Evolutionary conservation across 2,329 filamentous ascomycete genomes (phyloP).

Genomic region (Fusarium brachygibbosum): DNA sequence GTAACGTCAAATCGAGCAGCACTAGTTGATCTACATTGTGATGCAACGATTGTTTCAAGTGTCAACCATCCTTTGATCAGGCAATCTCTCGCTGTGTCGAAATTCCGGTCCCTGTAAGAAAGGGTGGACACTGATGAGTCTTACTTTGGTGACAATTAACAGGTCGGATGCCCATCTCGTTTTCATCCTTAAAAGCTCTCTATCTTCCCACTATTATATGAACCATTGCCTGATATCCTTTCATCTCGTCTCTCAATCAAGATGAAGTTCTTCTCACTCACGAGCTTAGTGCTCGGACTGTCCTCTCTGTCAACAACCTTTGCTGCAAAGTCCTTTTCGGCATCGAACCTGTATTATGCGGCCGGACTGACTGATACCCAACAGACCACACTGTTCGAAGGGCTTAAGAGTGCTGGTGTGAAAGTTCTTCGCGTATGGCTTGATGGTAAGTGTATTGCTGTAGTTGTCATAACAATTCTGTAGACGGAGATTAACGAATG

Average conservation of each 20-base stretch:
- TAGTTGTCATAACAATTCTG: rapidly evolving
- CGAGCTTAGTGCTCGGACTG: not conserved
- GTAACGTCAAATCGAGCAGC: too few species aligned
- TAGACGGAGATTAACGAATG: not conserved
- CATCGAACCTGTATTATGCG: conserved; percentile 28
- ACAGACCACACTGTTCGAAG: not conserved
- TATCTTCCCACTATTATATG: too few species aligned
- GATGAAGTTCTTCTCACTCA: conserved; percentile 1
- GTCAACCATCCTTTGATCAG: too few species aligned
- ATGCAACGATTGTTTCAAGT: not conserved
- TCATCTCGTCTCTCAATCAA: not conserved
- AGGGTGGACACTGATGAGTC: not conserved
- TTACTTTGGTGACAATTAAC: too few species aligned
- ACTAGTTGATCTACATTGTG: not conserved
- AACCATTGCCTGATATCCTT: too few species aligned
- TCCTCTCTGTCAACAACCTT: not conserved
- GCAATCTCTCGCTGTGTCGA: not conserved
- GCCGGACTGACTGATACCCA: conserved; percentile 17
- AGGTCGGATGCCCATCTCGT: too few species aligned
- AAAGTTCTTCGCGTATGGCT: conserved; percentile 27
- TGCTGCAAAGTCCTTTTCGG: conserved; percentile 28
- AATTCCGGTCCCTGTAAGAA: not conserved
- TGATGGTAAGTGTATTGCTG: not conserved
- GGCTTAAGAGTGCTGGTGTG: conserved; percentile 18
- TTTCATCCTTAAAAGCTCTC: too few species aligned